Evolutionary conservation across 208 protist genomes (phyloP).

Genomic region (Angomonas ambiguus): DNA sequence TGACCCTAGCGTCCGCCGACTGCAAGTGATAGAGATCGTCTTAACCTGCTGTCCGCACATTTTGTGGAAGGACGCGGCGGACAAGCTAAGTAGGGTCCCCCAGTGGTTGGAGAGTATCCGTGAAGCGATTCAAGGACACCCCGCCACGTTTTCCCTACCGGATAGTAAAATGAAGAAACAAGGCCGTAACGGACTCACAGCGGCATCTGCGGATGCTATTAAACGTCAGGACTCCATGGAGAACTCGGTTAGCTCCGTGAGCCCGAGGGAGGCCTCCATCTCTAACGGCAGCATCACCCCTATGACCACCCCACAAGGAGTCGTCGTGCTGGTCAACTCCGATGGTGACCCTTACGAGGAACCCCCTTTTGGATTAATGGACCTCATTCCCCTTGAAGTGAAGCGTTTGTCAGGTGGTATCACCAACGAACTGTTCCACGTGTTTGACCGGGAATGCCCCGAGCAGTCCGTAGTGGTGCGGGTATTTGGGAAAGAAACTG

Average conservation of each 20-base stretch:
- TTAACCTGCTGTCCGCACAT: slow-evolving; percentile 45
- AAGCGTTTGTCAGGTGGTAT: slow-evolving; percentile 80
- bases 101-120: slow-evolving; percentile 35
- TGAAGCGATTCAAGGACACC: slow-evolving; percentile 17
- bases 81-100: slow-evolving; percentile 22
- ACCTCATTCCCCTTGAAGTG: slow-evolving; percentile 37
- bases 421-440: slow-evolving; percentile 86
- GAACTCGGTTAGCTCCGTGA: not conserved
- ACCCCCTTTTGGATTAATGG: not conserved
- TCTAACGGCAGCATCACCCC: not conserved
- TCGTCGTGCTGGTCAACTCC: slow-evolving; percentile 33
- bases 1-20: slow-evolving; percentile 32
- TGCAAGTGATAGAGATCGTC: slow-evolving; percentile 51
- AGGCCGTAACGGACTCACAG: slow-evolving; percentile 24
- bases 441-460: slow-evolving; percentile 45
- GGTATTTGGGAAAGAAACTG: slow-evolving; percentile 87
- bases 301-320: slow-evolving; percentile 28
- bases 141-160: not conserved
- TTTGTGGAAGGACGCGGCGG: slow-evolving; percentile 34
- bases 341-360: slow-evolving; percentile 27
- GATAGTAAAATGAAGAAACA: slow-evolving; percentile 24
- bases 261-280: not conserved
- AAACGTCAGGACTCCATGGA: slow-evolving; percentile 8
- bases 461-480: slow-evolving; percentile 73
- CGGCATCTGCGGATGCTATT: slow-evolving; percentile 38